Conservation (phyloP, 257 asterid species). For the Fraxinus excelsior region DNA sequence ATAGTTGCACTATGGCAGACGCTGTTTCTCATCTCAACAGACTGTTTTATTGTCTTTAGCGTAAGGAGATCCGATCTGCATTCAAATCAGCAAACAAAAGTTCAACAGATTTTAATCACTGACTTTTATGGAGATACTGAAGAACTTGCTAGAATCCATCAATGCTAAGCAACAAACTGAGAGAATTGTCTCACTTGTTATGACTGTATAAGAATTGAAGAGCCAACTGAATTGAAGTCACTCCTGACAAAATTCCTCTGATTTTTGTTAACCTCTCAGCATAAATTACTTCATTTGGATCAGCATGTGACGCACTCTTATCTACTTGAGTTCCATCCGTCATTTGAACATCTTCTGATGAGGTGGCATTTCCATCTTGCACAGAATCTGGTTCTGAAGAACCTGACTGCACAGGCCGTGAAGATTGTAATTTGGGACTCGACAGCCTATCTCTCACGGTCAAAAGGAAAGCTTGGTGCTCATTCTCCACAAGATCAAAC, state of each 20-base stretch:
- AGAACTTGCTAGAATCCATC: not conserved
- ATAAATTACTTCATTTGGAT: conserved; percentile 62
- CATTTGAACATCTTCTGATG: conserved; percentile 69
- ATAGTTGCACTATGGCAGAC: conserved; percentile 98
- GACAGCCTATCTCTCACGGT: conserved; percentile 72
- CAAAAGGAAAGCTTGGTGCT: conserved; percentile 87
- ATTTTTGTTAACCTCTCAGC: conserved; percentile 70
- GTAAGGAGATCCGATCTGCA: conserved; percentile 95
- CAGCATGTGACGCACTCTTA: conserved; percentile 30
- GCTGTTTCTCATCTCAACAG: conserved; percentile 94
- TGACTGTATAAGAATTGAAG: conserved; percentile 90
- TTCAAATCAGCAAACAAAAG: conserved; percentile 26
- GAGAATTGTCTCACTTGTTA: conserved; percentile 66
- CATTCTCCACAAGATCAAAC: conserved; percentile 90
- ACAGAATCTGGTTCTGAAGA: conserved; percentile 49
- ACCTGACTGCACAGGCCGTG: conserved; percentile 44
- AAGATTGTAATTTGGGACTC: conserved; percentile 54
- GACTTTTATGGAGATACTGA: not conserved
- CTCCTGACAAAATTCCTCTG: conserved; percentile 88
- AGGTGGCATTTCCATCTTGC: conserved; percentile 38
- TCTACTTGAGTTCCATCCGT: conserved; percentile 57
- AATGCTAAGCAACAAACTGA: conserved; percentile 4
- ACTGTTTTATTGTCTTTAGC: conserved; percentile 93
- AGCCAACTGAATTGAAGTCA: conserved; percentile 88
- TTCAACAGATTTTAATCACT: conserved; percentile 22